Evolutionary conservation across 2,329 filamentous ascomycete genomes (phyloP), one percentile per base, ranked within the genome.

Genomic region (Aspergillus pseudotamarii): DNA sequence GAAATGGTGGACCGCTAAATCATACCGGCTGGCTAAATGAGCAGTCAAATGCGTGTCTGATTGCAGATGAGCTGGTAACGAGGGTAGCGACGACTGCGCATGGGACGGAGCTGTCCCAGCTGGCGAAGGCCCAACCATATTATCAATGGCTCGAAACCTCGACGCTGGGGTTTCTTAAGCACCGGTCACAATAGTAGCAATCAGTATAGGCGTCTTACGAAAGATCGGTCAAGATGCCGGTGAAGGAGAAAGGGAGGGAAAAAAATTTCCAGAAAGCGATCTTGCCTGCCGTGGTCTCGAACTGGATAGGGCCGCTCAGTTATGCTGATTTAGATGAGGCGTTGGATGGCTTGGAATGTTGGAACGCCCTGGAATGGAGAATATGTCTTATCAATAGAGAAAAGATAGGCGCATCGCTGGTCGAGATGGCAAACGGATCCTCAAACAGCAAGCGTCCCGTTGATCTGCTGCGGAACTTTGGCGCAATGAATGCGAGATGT

Each of bases 61-160:
- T 67, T 84, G 82, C 28, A 83, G 72, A 73, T 84, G 95, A 66
- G 91, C 88, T 55, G 95, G 94, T 69, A 99, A 84, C 65, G 93
- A 89, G 26, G 94, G 93, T 72, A 99, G 84, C 64, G 94, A 97
- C 62, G 93, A 87, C 80, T 97, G 93, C 67, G 78, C 66, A 85
- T 92, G 82, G 89, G 93, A 80, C 77, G 86, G 77, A 76, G 80
- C 66, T 74, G 76, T 75, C 70, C 77, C 80, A 68, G 79, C 75
- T 38, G 66, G 60, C 69, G 79, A 72, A 61, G 72, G 70, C 66
- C 75, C 73, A 62, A 76, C 79, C 80, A 82, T 82, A 58, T 64
- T 74, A 61, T 38, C 45, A 46, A 60, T 58, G 56, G 50, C 45
- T 62, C 61, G 46, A 54, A 56, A 60, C 56, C 62, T 65, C 63